Evolutionary conservation across 1,139 yeast species (phyloP).

Genomic region (Taphrina deformans): DNA sequence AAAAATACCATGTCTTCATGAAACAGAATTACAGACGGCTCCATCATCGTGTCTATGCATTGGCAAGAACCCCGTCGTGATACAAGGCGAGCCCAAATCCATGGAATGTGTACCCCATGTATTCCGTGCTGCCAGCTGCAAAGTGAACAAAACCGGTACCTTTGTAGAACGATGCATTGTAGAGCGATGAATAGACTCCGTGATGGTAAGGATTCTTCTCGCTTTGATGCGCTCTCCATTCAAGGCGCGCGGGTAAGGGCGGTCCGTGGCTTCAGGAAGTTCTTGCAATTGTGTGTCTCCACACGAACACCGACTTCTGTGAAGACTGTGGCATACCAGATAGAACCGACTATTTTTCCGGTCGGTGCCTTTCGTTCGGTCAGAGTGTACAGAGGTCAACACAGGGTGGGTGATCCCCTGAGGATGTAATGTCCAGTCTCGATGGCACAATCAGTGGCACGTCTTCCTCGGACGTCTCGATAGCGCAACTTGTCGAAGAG

Average conservation of each 20-base stretch:
- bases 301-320: not conserved
- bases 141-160: too few relatives aligned
- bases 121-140: too few relatives aligned
- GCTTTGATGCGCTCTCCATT: too few relatives aligned
- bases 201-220: too few relatives aligned
- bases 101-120: too few relatives aligned
- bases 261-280: not conserved
- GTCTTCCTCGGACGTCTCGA: conserved; percentile 1
- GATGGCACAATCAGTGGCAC: not conserved
- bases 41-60: too few relatives aligned
- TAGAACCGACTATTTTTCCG: not conserved
- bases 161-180: too few relatives aligned
- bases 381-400: not conserved
- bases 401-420: not conserved
- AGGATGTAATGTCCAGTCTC: conserved; percentile 6
- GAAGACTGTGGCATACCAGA: not conserved
- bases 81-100: too few relatives aligned
- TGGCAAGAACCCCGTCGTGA: too few relatives aligned
- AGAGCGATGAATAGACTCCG: too few relatives aligned
- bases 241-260: not conserved
- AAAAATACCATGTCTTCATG: too few relatives aligned
- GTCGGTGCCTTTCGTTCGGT: not conserved
- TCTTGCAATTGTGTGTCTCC: not conserved
- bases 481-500: conserved; percentile 20
- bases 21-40: too few relatives aligned